phyloP scores from a whole-genome alignment of 495 filamentous ascomycete species.

The Talaromyces liani region DNA sequence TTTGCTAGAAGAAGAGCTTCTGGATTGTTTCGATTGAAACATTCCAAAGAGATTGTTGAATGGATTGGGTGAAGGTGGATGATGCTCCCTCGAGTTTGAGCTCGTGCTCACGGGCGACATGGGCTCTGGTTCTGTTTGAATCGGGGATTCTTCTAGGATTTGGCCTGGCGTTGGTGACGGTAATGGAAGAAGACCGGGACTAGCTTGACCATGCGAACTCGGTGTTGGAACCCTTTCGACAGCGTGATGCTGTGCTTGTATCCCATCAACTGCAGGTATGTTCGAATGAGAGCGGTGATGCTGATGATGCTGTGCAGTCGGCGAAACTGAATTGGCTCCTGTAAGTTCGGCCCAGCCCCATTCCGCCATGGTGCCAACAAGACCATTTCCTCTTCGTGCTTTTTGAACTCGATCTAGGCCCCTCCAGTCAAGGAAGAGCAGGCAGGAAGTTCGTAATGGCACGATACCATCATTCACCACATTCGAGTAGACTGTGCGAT shows the following conservation, averaged over 20 bases:
- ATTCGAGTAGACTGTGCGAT: conserved; percentile 91
- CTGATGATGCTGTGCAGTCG: conserved; percentile 12
- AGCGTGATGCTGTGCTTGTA: background rate
- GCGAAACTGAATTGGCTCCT: conserved; percentile 60
- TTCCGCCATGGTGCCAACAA: conserved; percentile 84
- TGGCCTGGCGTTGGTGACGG: conserved; percentile 17
- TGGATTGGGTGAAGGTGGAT: conserved; percentile 30
- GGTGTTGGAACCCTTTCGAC: conserved; percentile 20
- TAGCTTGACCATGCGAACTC: conserved; percentile 7
- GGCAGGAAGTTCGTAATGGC: conserved; percentile 84
- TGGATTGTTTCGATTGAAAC: conserved; percentile 41
- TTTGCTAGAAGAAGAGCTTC: conserved; percentile 17
- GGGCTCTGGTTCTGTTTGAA: conserved; percentile 5
- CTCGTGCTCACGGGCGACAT: background rate
- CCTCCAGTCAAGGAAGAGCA: conserved; percentile 96
- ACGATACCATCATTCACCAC: conserved; percentile 99
- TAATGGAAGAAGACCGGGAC: conserved; percentile 16
- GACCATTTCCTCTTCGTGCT: conserved; percentile 80
- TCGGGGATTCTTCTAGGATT: conserved; percentile 12
- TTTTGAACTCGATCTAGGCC: conserved; percentile 91
- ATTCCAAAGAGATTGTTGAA: conserved; percentile 59
- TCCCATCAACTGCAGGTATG: conserved; percentile 21
- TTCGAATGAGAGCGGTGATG: conserved; percentile 21
- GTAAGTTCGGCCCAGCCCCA: conserved; percentile 96
- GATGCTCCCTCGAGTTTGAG: conserved; percentile 1